Evolutionary conservation across 2,329 filamentous ascomycete species (phyloP).

Genomic region (Ophiostoma novo-ulmi): DNA sequence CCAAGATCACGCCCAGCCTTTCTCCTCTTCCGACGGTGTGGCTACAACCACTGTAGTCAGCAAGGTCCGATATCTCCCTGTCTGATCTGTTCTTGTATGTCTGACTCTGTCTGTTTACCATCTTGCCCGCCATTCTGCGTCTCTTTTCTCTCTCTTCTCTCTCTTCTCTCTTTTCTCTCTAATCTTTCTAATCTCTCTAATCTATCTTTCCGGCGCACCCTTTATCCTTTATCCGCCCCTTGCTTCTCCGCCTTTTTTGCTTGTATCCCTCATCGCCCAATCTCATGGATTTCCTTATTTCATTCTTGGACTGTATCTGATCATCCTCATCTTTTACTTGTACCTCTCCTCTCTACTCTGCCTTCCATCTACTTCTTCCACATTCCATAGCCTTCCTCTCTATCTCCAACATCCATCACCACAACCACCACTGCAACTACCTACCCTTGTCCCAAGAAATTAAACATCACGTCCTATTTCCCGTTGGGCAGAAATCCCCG

Average conservation of each 20-base stretch:
- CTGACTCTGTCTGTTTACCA: background rate
- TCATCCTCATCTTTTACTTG: background rate
- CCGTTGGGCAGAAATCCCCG: slow-evolving; percentile 8
- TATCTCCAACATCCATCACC: background rate
- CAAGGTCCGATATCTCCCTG: slow-evolving; percentile 16
- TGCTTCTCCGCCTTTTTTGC: slow-evolving; percentile 11
- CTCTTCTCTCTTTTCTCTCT: background rate
- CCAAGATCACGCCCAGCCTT: slow-evolving; percentile 20
- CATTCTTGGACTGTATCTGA: background rate
- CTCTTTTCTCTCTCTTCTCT: background rate
- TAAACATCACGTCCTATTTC: background rate
- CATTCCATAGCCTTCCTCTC: slow-evolving; percentile 9
- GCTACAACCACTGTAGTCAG: slow-evolving; percentile 16
- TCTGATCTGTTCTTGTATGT: background rate
- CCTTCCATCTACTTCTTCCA: slow-evolving; percentile 5
- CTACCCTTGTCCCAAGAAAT: background rate
- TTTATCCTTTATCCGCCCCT: slow-evolving; percentile 22
- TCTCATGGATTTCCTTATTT: background rate
- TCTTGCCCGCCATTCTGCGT: background rate
- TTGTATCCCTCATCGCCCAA: background rate
- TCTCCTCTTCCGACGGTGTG: slow-evolving; percentile 23
- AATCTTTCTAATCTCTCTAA: background rate
- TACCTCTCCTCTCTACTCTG: background rate
- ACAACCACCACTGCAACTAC: background rate
- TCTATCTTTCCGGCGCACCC: slow-evolving; percentile 7